Evolutionary conservation across 2,329 filamentous ascomycete species (phyloP).

Genomic region (Mollisia scopiformis): DNA sequence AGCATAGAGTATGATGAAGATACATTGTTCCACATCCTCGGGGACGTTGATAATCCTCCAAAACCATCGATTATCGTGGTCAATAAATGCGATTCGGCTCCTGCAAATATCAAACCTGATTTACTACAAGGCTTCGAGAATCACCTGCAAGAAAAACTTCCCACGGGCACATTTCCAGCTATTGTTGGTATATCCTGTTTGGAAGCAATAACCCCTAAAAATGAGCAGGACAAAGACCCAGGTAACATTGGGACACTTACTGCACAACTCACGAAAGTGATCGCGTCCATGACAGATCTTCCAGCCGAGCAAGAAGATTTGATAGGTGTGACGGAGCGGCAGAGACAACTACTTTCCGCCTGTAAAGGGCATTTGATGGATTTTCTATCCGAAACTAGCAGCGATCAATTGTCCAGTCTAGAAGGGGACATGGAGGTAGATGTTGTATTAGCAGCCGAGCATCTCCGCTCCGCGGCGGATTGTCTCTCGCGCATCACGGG

Average conservation of each 20-base stretch:
- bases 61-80: conserved; percentile 57
- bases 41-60: conserved; percentile 35
- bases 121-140: background rate
- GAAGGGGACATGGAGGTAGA: conserved; percentile 61
- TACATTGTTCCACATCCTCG: conserved; percentile 44
- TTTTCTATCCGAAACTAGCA: conserved; percentile 66
- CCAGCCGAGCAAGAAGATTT: conserved; percentile 78
- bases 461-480: conserved; percentile 78
- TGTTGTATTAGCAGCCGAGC: conserved; percentile 88
- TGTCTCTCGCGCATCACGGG: conserved; percentile 88
- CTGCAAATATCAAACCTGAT: conserved; percentile 27
- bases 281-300: conserved; percentile 71
- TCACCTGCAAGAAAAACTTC: conserved; percentile 46
- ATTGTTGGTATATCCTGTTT: conserved; percentile 74
- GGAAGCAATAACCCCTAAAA: conserved; percentile 45
- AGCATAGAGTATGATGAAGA: conserved; percentile 58
- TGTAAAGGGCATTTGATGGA: conserved; percentile 73
- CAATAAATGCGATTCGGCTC: conserved; percentile 62
- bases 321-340: conserved; percentile 87
- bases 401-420: conserved; percentile 1
- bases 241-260: conserved; percentile 70
- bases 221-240: conserved; percentile 45
- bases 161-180: background rate
- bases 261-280: conserved; percentile 65
- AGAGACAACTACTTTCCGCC: conserved; percentile 76